Evolutionary conservation across 768 basidiomycete species (phyloP), one percentile per base, ranked within the genome.

Genomic region (Candolleomyces aberdarensis): DNA sequence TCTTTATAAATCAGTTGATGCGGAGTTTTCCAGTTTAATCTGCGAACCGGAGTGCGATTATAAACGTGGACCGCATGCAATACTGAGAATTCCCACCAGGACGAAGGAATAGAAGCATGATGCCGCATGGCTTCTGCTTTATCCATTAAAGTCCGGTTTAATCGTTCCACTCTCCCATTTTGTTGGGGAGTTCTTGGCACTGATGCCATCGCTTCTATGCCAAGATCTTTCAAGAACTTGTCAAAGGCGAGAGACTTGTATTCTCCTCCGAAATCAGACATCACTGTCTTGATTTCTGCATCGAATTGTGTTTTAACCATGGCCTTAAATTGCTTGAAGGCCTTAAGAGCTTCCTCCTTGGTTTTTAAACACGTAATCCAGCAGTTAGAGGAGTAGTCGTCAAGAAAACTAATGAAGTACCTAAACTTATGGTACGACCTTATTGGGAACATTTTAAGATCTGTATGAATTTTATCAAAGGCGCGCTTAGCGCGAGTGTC

Each of bases 41-140:
- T 48, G n/a, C 44, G 31, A n/a, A 64, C 72, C 65, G 71, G 43
- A 62, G 70, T 50, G 32, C 63, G 58, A 56, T 77, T 78, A 10
- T 65, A 61, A 0, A 77, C 20, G 53, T 76, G 74, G 13, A 48
- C 61, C 0, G 70, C 68, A 52, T 76, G 64, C 0, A 10, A 4
- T 3, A 71, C 48, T 0, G 68, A 62, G 53, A 49, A 61, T 22
- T 61, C 54, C n/a, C n/a, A n/a, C n/a, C n/a, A n/a, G n/a, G n/a
- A n/a, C n/a, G n/a, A n/a, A n/a, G n/a, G n/a, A n/a, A n/a, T n/a
- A n/a, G n/a, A n/a, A n/a, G n/a, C n/a, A n/a, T n/a, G n/a, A n/a
- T n/a, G n/a, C n/a, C n/a, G n/a, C n/a, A n/a, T n/a, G n/a, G n/a
- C n/a, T n/a, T n/a, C n/a, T n/a, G n/a, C n/a, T n/a, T n/a, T n/a